Conservation (phyloP, 768 basidiomycete species). For the Pholiota molesta region DNA sequence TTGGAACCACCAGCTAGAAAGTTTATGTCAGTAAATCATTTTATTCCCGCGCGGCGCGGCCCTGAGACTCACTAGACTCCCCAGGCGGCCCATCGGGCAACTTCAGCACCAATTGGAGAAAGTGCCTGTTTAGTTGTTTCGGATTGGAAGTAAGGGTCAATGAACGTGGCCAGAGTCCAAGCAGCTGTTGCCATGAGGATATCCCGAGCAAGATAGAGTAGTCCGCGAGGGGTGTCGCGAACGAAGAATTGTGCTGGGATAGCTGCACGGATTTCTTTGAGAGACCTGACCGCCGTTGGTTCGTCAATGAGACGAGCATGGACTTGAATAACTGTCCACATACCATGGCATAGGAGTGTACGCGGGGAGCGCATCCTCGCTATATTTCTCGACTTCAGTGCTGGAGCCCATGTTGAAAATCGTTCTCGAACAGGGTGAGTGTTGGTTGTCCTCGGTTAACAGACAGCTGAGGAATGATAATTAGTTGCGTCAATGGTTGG, state of each 20-base stretch:
- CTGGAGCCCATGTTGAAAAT: slow-evolving; percentile 25
- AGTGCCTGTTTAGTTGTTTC: slow-evolving; percentile 24
- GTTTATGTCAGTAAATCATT: background rate
- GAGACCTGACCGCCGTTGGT: slow-evolving; percentile 36
- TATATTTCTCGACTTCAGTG: slow-evolving; percentile 28
- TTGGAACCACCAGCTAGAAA: slow-evolving; percentile 61
- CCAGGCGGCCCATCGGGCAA: slow-evolving; percentile 47
- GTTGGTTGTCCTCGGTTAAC: slow-evolving; percentile 2
- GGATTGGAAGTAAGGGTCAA: slow-evolving; percentile 44
- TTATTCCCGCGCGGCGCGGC: background rate
- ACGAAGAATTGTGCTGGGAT: slow-evolving; percentile 50
- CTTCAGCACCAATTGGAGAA: slow-evolving; percentile 39
- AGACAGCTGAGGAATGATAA: slow-evolving; percentile 12
- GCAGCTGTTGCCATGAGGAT: slow-evolving; percentile 42
- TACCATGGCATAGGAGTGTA: slow-evolving; percentile 54
- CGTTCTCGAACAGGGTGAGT: slow-evolving; percentile 16
- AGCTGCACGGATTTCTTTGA: slow-evolving; percentile 52
- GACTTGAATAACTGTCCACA: slow-evolving; percentile 6
- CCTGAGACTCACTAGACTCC: slow-evolving; percentile 42
- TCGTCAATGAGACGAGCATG: background rate
- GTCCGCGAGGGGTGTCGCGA: slow-evolving; percentile 41
- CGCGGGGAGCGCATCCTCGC: slow-evolving; percentile 42
- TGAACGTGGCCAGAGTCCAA: slow-evolving; percentile 45
- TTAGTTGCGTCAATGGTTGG: slow-evolving; percentile 1
- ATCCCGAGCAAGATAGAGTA: slow-evolving; percentile 49